These are phyloP conservation scores for Atkinsonella hypoxylon DNA, from an alignment of 2,329 filamentous ascomycete genomes.

Conservation along the genomic window DNA sequence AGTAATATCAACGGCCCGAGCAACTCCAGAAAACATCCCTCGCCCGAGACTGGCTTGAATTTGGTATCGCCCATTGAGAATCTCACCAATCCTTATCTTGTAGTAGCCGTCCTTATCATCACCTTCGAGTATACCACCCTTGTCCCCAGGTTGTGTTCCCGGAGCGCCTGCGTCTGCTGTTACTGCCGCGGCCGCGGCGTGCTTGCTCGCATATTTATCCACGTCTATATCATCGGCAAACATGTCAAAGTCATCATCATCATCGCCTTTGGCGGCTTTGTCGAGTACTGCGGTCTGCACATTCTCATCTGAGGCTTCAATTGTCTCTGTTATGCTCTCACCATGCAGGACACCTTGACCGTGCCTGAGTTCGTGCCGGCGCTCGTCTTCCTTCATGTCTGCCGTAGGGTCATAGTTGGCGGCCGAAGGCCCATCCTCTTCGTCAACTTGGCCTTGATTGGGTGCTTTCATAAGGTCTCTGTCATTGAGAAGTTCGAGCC, in stretches of 20 bases:
- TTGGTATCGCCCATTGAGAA: slow-evolving; percentile 81
- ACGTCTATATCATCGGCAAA: slow-evolving; percentile 73
- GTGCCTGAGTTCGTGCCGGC: slow-evolving; percentile 54
- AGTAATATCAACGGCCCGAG: slow-evolving; percentile 68
- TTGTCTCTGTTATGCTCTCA: slow-evolving; percentile 17
- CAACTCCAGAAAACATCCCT: slow-evolving; percentile 96
- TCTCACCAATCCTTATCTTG: slow-evolving; percentile 82
- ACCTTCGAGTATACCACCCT: slow-evolving; percentile 73
- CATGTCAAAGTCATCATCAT: slow-evolving; percentile 72
- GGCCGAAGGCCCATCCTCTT: slow-evolving; percentile 71
- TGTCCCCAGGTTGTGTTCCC: slow-evolving; percentile 49
- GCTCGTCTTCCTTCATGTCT: slow-evolving; percentile 77
- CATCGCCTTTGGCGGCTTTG: slow-evolving; percentile 40
- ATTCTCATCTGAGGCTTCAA: background rate
- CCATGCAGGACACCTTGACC: slow-evolving; percentile 41
- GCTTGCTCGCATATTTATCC: slow-evolving; percentile 49
- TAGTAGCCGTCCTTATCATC: slow-evolving; percentile 95
- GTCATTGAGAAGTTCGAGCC: slow-evolving; percentile 54
- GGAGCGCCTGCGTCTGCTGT: slow-evolving; percentile 29
- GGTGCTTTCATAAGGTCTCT: slow-evolving; percentile 54
- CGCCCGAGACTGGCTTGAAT: slow-evolving; percentile 79
- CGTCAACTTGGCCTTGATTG: slow-evolving; percentile 26
- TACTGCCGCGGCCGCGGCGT: slow-evolving; percentile 25
- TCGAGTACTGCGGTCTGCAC: slow-evolving; percentile 6
- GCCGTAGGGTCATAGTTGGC: slow-evolving; percentile 83